Percentiles rank a stretch among this genome's conserved stretches.
Evolutionary conservation across 257 asterid species (phyloP).

Genomic region (Nicotiana knightiana): DNA sequence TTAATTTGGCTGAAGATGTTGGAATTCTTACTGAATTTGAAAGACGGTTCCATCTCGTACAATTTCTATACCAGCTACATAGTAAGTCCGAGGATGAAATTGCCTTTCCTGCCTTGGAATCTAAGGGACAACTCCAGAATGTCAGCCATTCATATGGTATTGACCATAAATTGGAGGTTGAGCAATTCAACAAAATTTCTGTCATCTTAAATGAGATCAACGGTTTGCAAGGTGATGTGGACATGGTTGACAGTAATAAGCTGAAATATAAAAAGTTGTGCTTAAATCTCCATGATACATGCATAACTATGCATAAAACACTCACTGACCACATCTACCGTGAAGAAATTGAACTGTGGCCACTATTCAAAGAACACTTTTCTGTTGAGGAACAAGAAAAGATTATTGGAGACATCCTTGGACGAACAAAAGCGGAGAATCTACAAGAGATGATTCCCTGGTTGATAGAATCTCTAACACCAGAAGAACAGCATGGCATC

Average conservation of each 20-base stretch:
- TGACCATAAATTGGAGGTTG: conserved; percentile 65
- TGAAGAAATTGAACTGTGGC: conserved; percentile 71
- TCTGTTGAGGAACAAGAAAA: conserved; percentile 70
- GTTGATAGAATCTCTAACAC: conserved; percentile 59
- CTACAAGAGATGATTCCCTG: conserved; percentile 72
- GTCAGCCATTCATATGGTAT: conserved; percentile 62
- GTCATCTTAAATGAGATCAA: conserved; percentile 43
- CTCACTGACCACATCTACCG: conserved; percentile 62
- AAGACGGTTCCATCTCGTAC: conserved; percentile 40
- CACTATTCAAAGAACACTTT: conserved; percentile 52
- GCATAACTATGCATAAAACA: conserved; percentile 61
- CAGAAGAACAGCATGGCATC: conserved; percentile 51
- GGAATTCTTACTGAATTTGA: conserved; percentile 43
- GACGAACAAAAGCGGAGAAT: conserved; percentile 52
- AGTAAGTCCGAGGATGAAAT: conserved; percentile 64
- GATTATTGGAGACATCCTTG: conserved; percentile 68
- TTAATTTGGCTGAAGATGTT: conserved; percentile 43
- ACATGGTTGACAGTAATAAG: conserved; percentile 20
- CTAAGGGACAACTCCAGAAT: conserved; percentile 60
- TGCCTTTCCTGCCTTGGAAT: conserved; percentile 75
- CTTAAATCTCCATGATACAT: conserved; percentile 51
- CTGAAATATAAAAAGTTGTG: conserved; percentile 36
- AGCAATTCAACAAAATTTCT: conserved; percentile 46
- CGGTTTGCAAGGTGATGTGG: conserved; percentile 24
- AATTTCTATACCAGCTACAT: conserved; percentile 48